Percentiles rank a stretch among this genome's conserved stretches.
phyloP scores from a whole-genome alignment of 169 alveolate genomes.

The Cryptosporidium felis region DNA sequence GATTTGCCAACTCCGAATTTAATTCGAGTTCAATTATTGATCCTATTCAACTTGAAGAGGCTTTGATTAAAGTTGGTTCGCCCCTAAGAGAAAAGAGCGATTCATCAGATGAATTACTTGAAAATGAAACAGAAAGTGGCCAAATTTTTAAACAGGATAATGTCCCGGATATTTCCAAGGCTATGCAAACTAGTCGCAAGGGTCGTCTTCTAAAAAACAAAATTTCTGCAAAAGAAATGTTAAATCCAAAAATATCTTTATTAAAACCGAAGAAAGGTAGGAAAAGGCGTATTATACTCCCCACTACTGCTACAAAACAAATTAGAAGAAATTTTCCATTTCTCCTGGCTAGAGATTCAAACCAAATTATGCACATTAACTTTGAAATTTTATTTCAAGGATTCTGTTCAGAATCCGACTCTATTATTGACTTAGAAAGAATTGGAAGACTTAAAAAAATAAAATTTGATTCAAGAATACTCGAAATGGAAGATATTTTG shows the following conservation, averaged over 20 bases:
- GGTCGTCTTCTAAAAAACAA: conserved; percentile 23
- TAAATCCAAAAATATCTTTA: conserved; percentile 25
- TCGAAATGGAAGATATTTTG: conserved; percentile 10
- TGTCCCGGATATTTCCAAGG: background rate
- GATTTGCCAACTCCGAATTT: conserved; percentile 6
- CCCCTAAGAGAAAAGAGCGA: background rate
- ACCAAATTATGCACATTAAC: background rate
- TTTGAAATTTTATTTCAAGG: background rate
- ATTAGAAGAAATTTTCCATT: background rate
- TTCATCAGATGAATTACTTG: background rate
- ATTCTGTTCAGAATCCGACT: background rate
- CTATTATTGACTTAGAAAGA: background rate
- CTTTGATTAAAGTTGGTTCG: background rate
- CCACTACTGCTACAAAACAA: background rate
- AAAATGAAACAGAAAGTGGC: background rate
- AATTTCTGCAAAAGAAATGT: conserved; percentile 47
- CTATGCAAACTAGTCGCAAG: conserved; percentile 20
- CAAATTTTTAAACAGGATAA: background rate
- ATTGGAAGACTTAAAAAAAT: conserved; percentile 23
- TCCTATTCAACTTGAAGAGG: background rate
- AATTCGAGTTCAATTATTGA: conserved; percentile 1
- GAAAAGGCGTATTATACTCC: conserved; percentile 7
- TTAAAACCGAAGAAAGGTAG: conserved; percentile 35
- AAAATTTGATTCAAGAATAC: background rate
- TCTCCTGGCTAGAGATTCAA: background rate